These are phyloP conservation scores for Stachybotrys chlorohalonatus DNA, from an alignment of 2,329 filamentous ascomycete species.

Conservation along the genomic window DNA sequence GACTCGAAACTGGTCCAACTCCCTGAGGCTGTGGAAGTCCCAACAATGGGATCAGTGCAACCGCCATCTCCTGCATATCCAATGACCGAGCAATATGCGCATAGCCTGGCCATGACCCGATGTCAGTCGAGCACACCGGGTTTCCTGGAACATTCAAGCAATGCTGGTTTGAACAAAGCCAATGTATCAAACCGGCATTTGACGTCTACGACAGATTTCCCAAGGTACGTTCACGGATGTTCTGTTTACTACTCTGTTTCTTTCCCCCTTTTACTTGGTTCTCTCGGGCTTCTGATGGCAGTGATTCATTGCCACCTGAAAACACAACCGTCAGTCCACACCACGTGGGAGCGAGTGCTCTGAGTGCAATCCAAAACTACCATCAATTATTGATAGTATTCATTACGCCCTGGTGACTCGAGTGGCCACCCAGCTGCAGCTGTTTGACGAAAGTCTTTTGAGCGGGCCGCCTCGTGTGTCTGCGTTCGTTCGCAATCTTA, in stretches of 20 bases:
- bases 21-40: conserved; percentile 8
- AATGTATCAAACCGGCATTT: neutral
- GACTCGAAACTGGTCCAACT: conserved; percentile 24
- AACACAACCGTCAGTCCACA: neutral
- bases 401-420: neutral
- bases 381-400: too few species aligned
- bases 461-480: too few species aligned
- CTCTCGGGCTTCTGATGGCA: neutral
- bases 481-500: neutral
- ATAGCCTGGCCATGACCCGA: conserved; percentile 1
- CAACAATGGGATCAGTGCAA: conserved; percentile 4
- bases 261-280: neutral
- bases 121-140: neutral
- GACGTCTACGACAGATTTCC: neutral
- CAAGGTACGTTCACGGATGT: neutral
- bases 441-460: neutral
- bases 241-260: neutral
- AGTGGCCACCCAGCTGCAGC: neutral
- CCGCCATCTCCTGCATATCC: conserved; percentile 2
- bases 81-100: neutral
- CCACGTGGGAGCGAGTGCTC: too few species aligned
- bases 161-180: neutral
- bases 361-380: too few species aligned
- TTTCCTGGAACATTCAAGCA: neutral
- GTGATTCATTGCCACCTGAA: neutral